Evolutionary conservation across 2,329 filamentous ascomycete species (phyloP).

Genomic region (Ramichloridium luteum): DNA sequence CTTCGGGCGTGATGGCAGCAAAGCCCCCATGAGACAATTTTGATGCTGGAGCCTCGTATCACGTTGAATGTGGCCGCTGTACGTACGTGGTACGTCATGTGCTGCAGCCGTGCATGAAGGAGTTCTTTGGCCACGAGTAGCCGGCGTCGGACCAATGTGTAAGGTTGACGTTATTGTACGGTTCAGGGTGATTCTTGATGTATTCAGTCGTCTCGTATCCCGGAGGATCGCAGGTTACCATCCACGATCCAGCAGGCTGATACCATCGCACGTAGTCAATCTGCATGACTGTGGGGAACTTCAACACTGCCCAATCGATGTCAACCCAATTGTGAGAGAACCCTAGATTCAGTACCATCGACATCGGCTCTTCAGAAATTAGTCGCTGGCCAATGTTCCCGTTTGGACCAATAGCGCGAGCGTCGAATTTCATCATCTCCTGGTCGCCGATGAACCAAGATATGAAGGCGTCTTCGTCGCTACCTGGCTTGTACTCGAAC

Average conservation of each 20-base stretch:
- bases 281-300: slow-evolving; percentile 41
- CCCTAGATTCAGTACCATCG: slow-evolving; percentile 42
- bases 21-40: too few relatives aligned
- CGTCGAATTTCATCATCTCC: slow-evolving; percentile 41
- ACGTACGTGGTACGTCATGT: too few relatives aligned
- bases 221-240: slow-evolving; percentile 43
- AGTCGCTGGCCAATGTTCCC: slow-evolving; percentile 40
- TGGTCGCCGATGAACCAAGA: slow-evolving; percentile 42
- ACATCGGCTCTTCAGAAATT: slow-evolving; percentile 43
- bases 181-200: slow-evolving; percentile 35
- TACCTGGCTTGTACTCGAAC: slow-evolving; percentile 43
- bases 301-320: slow-evolving; percentile 34
- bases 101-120: slow-evolving; percentile 30
- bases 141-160: slow-evolving; percentile 34
- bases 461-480: slow-evolving; percentile 33
- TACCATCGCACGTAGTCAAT: slow-evolving; percentile 46
- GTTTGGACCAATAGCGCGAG: slow-evolving; percentile 40
- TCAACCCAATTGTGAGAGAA: slow-evolving; percentile 39
- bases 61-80: too few relatives aligned
- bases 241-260: slow-evolving; percentile 34
- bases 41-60: too few relatives aligned
- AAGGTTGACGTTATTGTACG: slow-evolving; percentile 39
- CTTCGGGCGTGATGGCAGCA: too few relatives aligned
- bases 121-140: slow-evolving; percentile 33
- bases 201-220: slow-evolving; percentile 42